Evolutionary conservation across 2,329 filamentous ascomycete species (phyloP).

Genomic region (Colletotrichum gloeosporioides): DNA sequence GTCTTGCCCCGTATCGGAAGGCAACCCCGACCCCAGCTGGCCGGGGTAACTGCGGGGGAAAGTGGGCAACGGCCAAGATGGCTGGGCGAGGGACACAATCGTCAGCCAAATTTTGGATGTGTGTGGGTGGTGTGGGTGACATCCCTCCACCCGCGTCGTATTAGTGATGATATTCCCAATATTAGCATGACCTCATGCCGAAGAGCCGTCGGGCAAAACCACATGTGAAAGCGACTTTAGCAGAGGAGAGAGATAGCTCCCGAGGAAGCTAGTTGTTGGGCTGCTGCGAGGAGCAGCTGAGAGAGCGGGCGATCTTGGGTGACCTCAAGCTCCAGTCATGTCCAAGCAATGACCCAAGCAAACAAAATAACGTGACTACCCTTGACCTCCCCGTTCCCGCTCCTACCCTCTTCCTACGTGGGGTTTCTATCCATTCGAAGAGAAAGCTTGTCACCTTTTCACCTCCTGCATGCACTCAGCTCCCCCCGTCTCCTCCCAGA

Average conservation of each 20-base stretch:
- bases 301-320: not conserved
- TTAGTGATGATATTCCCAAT: constrained; percentile 3
- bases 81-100: not conserved
- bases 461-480: constrained; percentile 3
- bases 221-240: not conserved
- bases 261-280: not conserved
- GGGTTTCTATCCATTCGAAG: not conserved
- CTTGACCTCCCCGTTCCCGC: not conserved
- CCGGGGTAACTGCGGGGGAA: constrained; percentile 11
- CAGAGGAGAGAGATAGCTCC: not conserved
- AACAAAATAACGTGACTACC: not conserved
- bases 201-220: not conserved
- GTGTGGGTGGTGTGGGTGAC: constrained; percentile 2
- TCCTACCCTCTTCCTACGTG: not conserved
- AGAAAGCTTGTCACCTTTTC: not conserved
- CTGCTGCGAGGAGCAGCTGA: not conserved
- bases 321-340: not conserved
- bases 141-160: constrained; percentile 11
- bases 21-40: not conserved
- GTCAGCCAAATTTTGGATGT: not conserved
- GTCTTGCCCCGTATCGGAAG: constrained; percentile 17
- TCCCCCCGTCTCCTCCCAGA: not conserved
- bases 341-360: not conserved
- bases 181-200: constrained; percentile 13
- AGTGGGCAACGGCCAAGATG: not conserved